phyloP scores from a whole-genome alignment of 805 yeast species.

The Torulaspora microellipsoides region DNA sequence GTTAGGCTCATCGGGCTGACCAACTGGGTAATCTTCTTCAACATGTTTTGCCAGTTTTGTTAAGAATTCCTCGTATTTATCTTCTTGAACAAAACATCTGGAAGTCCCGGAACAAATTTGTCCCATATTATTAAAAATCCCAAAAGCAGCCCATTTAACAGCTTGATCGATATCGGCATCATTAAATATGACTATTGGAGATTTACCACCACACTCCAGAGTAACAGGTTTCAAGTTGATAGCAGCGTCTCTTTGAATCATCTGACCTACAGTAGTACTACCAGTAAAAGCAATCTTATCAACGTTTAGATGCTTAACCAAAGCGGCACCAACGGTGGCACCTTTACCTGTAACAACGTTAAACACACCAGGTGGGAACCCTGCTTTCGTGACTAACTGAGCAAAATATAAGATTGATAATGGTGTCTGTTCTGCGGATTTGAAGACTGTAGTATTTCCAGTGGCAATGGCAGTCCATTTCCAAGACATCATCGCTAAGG shows the following conservation, averaged over 20 bases:
- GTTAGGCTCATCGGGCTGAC: slow-evolving; percentile 41
- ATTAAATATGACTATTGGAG: slow-evolving; percentile 42
- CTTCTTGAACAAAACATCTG: slow-evolving; percentile 49
- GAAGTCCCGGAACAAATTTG: slow-evolving; percentile 60
- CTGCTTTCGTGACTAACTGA: slow-evolving; percentile 37
- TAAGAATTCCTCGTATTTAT: slow-evolving; percentile 45
- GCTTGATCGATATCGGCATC: slow-evolving; percentile 42
- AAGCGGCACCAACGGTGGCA: slow-evolving; percentile 37
- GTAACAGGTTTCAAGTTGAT: slow-evolving; percentile 41
- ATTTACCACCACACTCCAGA: slow-evolving; percentile 45
- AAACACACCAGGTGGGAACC: slow-evolving; percentile 44
- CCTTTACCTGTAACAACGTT: slow-evolving; percentile 43
- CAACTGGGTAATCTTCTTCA: slow-evolving; percentile 49
- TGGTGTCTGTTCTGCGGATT: slow-evolving; percentile 44
- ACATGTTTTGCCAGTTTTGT: slow-evolving; percentile 34
- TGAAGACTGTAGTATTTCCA: slow-evolving; percentile 41
- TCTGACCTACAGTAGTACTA: slow-evolving; percentile 42
- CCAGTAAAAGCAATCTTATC: slow-evolving; percentile 49
- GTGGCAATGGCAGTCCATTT: slow-evolving; percentile 49
- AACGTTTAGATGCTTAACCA: slow-evolving; percentile 39
- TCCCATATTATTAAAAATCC: slow-evolving; percentile 53
- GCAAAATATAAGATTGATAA: slow-evolving; percentile 39
- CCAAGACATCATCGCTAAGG: slow-evolving; percentile 45
- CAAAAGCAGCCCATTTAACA: slow-evolving; percentile 43
- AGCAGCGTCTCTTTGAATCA: slow-evolving; percentile 37